Evolutionary conservation across 1,284 basidiomycete genomes (phyloP).

Genomic region (Ceratobasidium theobromae): DNA sequence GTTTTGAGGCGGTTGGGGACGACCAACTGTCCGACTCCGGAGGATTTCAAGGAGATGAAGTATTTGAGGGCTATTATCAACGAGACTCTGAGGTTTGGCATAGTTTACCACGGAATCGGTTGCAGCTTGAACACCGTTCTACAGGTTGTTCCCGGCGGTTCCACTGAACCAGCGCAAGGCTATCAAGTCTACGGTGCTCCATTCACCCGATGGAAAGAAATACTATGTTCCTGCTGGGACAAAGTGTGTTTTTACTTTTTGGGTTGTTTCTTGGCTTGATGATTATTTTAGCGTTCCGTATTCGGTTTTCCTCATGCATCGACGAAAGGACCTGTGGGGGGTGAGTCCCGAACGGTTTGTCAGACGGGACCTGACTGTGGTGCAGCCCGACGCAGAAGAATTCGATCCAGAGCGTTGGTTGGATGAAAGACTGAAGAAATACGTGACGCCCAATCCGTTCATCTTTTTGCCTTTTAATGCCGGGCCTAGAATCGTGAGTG

Average conservation of each 20-base stretch:
- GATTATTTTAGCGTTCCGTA: constrained; percentile 38
- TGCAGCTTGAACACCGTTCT: neutral
- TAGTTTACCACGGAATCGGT: neutral
- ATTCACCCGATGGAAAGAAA: constrained; percentile 38
- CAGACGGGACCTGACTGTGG: neutral
- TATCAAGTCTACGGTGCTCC: constrained; percentile 28
- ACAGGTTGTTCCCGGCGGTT: constrained; percentile 60
- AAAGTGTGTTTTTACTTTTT: constrained; percentile 12
- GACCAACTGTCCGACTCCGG: constrained; percentile 51
- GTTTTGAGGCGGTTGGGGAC: constrained; percentile 53
- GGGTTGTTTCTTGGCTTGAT: constrained; percentile 6
- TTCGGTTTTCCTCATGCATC: constrained; percentile 38
- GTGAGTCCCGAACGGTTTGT: neutral
- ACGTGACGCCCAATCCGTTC: constrained; percentile 58
- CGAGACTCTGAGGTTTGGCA: constrained; percentile 39
- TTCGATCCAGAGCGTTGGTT: constrained; percentile 65
- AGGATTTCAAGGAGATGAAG: constrained; percentile 59
- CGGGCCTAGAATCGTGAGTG: constrained; percentile 51
- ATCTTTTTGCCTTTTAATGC: constrained; percentile 65
- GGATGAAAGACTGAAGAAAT: constrained; percentile 55
- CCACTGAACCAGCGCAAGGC: constrained; percentile 17
- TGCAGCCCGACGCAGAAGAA: constrained; percentile 43
- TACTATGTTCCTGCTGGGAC: constrained; percentile 44
- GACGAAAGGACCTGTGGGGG: constrained; percentile 42
- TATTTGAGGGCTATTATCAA: constrained; percentile 61